phyloP scores from a whole-genome alignment of 805 yeast species.

The Candida methanosorbosa region DNA sequence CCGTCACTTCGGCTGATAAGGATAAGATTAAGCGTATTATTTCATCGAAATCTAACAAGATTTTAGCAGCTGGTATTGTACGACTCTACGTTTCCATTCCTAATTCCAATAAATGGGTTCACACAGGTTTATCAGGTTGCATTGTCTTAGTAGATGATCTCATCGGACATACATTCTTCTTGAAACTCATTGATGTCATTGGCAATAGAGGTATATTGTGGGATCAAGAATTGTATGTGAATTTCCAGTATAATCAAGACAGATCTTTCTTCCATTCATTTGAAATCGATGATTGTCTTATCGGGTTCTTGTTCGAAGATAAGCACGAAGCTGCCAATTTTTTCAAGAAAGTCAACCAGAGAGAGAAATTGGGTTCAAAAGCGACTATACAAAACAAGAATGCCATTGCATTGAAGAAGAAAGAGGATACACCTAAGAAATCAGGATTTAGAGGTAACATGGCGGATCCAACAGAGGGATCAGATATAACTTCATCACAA shows the following conservation, averaged over 20 bases:
- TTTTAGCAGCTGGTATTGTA: slow-evolving; percentile 86
- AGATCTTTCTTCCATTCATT: slow-evolving; percentile 91
- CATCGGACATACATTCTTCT: slow-evolving; percentile 89
- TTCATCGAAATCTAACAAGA: slow-evolving; percentile 82
- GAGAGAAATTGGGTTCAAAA: slow-evolving; percentile 80
- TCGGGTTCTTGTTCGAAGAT: slow-evolving; percentile 86
- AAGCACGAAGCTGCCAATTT: slow-evolving; percentile 82
- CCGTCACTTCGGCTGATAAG: slow-evolving; percentile 54
- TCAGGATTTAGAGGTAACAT: slow-evolving; percentile 64
- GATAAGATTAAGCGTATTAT: slow-evolving; percentile 83
- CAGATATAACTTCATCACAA: slow-evolving; percentile 18
- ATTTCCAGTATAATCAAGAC: slow-evolving; percentile 87
- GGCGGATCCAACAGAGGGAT: slow-evolving; percentile 2
- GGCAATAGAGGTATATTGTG: slow-evolving; percentile 85
- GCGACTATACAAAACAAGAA: slow-evolving; percentile 80
- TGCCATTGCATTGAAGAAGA: slow-evolving; percentile 71
- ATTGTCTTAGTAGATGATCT: slow-evolving; percentile 80
- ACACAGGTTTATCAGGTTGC: slow-evolving; percentile 88
- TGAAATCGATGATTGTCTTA: slow-evolving; percentile 84
- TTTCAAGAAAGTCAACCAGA: slow-evolving; percentile 61
- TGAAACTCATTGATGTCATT: slow-evolving; percentile 77
- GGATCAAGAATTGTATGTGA: slow-evolving; percentile 93
- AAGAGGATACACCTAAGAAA: slow-evolving; percentile 25
- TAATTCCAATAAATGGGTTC: slow-evolving; percentile 69
- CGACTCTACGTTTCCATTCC: slow-evolving; percentile 87